Evolutionary conservation across 305 asterid genomes (phyloP).

Genomic region (Solanum hybrid): DNA sequence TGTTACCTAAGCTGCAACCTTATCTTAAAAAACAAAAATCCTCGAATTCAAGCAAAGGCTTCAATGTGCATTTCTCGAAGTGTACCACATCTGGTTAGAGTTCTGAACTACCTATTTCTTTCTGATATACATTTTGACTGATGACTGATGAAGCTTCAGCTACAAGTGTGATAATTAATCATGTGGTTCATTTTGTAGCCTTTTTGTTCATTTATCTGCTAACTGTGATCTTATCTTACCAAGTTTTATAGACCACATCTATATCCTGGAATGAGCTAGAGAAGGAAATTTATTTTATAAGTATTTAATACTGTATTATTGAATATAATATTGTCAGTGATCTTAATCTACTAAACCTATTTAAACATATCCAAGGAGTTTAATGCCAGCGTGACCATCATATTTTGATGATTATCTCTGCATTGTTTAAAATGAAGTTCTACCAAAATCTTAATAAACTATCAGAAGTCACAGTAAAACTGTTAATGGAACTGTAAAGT

Average conservation of each 20-base stretch:
- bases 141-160: not conserved
- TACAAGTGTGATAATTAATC: not conserved
- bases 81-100: conserved; percentile 54
- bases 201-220: not conserved
- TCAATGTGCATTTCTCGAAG: conserved; percentile 61
- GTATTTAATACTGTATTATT: not conserved
- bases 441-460: not conserved
- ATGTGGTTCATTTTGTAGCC: not conserved
- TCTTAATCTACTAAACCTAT: not conserved
- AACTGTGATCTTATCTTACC: not conserved
- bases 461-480: not conserved
- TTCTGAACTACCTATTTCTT: not conserved
- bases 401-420: not conserved
- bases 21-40: conserved; percentile 65
- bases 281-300: not conserved
- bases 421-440: not conserved
- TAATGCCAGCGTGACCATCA: not conserved
- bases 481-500: not conserved
- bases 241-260: not conserved
- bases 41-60: conserved; percentile 80
- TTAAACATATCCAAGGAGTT: not conserved
- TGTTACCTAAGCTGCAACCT: conserved; percentile 75
- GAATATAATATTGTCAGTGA: not conserved
- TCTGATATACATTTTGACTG: not conserved
- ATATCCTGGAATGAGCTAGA: not conserved